Base-by-base conservation (phyloP, 1,139 yeast genomes). In the Lodderomyces theae region DNA sequence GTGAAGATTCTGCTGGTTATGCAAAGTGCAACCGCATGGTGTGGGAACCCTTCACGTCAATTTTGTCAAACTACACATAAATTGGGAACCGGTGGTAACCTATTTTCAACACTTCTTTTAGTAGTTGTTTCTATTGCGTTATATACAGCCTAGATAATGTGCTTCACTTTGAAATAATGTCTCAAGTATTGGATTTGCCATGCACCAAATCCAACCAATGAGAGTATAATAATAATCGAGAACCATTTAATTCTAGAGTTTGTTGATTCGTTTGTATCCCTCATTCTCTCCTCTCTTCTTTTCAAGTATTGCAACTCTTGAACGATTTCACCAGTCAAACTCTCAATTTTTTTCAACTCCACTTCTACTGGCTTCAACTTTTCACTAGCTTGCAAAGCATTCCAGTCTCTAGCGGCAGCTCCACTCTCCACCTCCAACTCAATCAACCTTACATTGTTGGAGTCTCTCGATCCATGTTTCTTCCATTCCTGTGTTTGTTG, bases 351-450 rank as follows among this genome's bases (percentile, higher is more conserved):
- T 62, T 90, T 82, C 61, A 92, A 74, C 56, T 87, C 95, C 41
- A 89, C 82, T 64, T 92, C 98, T 37, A 84, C 80, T 9, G 98
- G 97, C 68, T 86, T 87, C 64, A 92, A 80, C 61, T 88, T 87
- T 64, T 90, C 97, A 36, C 86, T 79, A 31, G 96, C 90, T 69
- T 90, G 97, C 49, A 89, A 73, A 21, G 94, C 89, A 60, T 88
- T 88, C 97, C 97, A 92, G 66, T 92, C 97, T 65, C 97, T 83
- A 31, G 97, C 97, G 53, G 90, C 88, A 41, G 97, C 86, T 25
- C 98, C 98, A 50, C 90, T 83, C 64, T 92, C 97, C 44, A 92
- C 85, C 51, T 90, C 97, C 56, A 92, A 72, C 58, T 89, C 97
- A 52, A 92, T 72, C 43, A 82, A 82, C 64, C 90, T 77, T 21